Conservation (phyloP, 2,329 filamentous ascomycete genomes). For the Talaromyces sp. region DNA sequence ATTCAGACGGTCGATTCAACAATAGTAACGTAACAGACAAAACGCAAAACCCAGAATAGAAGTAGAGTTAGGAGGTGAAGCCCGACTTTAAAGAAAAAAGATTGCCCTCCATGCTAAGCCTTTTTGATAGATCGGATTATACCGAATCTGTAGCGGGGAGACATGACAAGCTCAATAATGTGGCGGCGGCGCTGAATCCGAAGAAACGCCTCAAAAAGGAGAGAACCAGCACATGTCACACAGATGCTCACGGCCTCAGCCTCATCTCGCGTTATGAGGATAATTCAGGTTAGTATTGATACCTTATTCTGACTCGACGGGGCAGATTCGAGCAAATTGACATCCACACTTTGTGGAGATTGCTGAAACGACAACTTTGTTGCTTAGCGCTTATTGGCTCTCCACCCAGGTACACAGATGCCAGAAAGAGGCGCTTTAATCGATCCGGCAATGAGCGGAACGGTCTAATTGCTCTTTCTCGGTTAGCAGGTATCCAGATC, state of each 20-base stretch:
- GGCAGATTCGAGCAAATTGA: neutral
- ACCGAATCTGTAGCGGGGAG: neutral
- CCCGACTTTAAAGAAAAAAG: neutral
- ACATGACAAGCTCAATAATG: neutral
- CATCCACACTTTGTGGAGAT: neutral
- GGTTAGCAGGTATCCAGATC: neutral
- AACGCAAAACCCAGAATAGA: neutral
- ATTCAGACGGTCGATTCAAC: neutral
- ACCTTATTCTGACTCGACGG: neutral
- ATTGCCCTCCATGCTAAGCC: neutral
- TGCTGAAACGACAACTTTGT: neutral
- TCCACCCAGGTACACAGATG: neutral
- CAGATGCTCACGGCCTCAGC: neutral
- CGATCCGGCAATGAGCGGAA: neutral
- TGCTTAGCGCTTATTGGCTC: neutral
- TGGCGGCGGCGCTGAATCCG: neutral
- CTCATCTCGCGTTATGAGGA: conserved; percentile 1
- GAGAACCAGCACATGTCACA: no score
- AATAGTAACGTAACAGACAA: neutral
- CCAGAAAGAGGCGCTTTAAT: neutral
- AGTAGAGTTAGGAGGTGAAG: neutral
- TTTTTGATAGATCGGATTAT: neutral
- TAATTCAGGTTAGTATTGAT: neutral
- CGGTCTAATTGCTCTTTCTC: neutral
- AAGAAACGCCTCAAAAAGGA: neutral